A percentile compares a stretch with the other conserved stretches of the same genome.
These are phyloP conservation scores for Balansia obtecta DNA, from an alignment of 2,329 filamentous ascomycete species.

Conservation along the genomic window DNA sequence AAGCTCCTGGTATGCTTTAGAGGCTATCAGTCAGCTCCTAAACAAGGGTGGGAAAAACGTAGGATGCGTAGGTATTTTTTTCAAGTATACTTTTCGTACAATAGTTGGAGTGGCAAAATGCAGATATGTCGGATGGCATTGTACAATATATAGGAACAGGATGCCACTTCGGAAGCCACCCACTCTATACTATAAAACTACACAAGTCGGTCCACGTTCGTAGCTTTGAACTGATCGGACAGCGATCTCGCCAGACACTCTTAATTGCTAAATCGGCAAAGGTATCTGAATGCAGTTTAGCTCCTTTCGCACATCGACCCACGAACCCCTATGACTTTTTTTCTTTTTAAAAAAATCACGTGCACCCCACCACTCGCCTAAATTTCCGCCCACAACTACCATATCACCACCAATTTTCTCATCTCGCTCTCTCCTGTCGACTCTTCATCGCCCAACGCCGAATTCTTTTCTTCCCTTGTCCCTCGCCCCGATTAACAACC, in stretches of 20 bases:
- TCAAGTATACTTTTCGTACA: neutral
- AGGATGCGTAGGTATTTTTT: neutral
- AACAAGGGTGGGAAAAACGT: neutral
- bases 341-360: constrained; percentile 22
- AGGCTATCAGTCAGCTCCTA: constrained; percentile 6
- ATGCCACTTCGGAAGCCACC: neutral
- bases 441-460: constrained; percentile 20
- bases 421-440: neutral
- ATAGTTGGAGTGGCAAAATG: neutral
- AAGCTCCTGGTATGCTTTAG: constrained; percentile 18
- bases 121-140: neutral
- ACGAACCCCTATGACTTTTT: neutral
- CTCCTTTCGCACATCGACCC: neutral
- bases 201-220: too few relatives aligned
- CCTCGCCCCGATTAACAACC: constrained; percentile 14
- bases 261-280: neutral
- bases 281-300: neutral
- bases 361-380: constrained; percentile 15
- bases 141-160: neutral
- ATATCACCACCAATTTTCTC: constrained; percentile 8
- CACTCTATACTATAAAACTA: neutral
- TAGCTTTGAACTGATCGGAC: too few relatives aligned
- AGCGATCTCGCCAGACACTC: too few relatives aligned
- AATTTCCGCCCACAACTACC: constrained; percentile 21
- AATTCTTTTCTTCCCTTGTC: constrained; percentile 12